A percentile compares a stretch with the other conserved stretches of the same genome.
Conservation (phyloP, 805 yeast species). For the Isabelozyma rhagii region DNA sequence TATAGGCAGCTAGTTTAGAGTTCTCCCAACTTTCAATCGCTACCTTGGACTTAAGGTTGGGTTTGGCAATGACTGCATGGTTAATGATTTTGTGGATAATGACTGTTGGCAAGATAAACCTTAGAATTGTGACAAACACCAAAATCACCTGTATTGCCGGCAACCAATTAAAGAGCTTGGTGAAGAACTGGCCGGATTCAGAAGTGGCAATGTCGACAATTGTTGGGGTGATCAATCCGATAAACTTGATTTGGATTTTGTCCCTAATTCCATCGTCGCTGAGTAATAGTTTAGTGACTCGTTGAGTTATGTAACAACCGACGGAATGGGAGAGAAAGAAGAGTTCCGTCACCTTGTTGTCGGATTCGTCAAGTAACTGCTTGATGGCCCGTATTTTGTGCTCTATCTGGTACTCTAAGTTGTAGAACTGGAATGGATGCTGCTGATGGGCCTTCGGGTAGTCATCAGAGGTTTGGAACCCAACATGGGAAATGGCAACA, state of each 20-base stretch:
- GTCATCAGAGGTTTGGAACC: constrained; percentile 39
- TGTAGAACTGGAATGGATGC: constrained; percentile 21
- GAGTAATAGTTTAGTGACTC: constrained; percentile 36
- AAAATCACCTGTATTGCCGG: constrained; percentile 22
- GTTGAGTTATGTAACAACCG: constrained; percentile 63
- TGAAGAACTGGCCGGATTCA: constrained; percentile 28
- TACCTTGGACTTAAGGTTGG: constrained; percentile 12
- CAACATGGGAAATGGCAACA: constrained; percentile 64
- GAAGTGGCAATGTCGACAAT: constrained; percentile 56
- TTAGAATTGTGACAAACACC: constrained; percentile 22
- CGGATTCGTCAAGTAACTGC: constrained; percentile 17
- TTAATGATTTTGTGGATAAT: constrained; percentile 19
- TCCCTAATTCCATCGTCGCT: constrained; percentile 19
- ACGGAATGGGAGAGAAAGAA: constrained; percentile 66
- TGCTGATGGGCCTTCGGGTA: constrained; percentile 16
- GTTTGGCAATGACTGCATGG: constrained; percentile 20
- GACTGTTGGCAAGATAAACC: constrained; percentile 19
- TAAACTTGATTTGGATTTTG: constrained; percentile 33
- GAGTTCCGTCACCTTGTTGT: constrained; percentile 27
- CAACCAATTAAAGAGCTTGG: constrained; percentile 18
- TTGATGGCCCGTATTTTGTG: constrained; percentile 56
- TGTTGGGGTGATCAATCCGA: constrained; percentile 71
- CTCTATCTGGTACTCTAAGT: constrained; percentile 52
- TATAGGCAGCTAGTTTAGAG: constrained; percentile 40
- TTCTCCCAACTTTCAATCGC: constrained; percentile 29